Percentiles rank a stretch among this genome's conserved stretches.
phyloP scores from a whole-genome alignment of 2,329 filamentous ascomycete genomes.

The Cercospora sp. region DNA sequence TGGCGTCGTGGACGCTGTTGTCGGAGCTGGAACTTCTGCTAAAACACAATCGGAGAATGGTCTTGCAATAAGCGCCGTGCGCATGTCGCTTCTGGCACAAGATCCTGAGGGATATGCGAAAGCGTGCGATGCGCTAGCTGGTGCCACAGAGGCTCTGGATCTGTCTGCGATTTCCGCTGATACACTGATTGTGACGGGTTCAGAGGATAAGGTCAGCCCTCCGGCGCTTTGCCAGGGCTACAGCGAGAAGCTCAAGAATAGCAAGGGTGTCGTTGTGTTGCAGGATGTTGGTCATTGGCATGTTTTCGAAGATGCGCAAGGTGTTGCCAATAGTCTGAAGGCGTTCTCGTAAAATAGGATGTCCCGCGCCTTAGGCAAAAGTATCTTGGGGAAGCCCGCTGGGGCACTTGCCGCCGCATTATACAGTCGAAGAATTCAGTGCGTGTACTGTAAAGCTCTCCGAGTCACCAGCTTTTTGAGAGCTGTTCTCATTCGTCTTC shows the following conservation, averaged over 20 bases:
- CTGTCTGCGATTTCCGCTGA: constrained; percentile 37
- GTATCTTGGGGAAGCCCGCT: not conserved
- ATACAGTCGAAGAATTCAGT: not conserved
- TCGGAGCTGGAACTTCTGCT: constrained; percentile 41
- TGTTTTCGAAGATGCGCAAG: constrained; percentile 50
- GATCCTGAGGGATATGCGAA: constrained; percentile 59
- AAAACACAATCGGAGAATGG: constrained; percentile 43
- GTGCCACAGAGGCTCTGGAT: constrained; percentile 39
- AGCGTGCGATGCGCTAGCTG: constrained; percentile 52
- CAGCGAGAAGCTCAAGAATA: constrained; percentile 31
- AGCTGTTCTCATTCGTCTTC: not conserved
- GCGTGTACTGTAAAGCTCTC: not conserved
- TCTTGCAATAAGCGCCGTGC: constrained; percentile 46
- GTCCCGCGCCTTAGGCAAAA: too few relatives aligned
- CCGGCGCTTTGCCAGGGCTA: constrained; percentile 41
- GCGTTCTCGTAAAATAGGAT: not conserved
- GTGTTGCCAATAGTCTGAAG: constrained; percentile 37
- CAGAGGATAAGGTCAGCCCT: constrained; percentile 49
- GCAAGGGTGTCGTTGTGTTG: constrained; percentile 39
- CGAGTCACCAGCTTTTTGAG: not conserved
- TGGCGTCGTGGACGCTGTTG: constrained; percentile 45
- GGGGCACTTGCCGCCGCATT: not conserved
- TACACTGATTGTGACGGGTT: constrained; percentile 47
- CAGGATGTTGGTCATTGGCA: constrained; percentile 54
- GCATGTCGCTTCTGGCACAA: constrained; percentile 49